A percentile compares a stretch with the other conserved stretches of the same genome.
These are phyloP conservation scores for Danielozyma ontarioensis DNA, from an alignment of 805 yeast species.

Conservation along the genomic window DNA sequence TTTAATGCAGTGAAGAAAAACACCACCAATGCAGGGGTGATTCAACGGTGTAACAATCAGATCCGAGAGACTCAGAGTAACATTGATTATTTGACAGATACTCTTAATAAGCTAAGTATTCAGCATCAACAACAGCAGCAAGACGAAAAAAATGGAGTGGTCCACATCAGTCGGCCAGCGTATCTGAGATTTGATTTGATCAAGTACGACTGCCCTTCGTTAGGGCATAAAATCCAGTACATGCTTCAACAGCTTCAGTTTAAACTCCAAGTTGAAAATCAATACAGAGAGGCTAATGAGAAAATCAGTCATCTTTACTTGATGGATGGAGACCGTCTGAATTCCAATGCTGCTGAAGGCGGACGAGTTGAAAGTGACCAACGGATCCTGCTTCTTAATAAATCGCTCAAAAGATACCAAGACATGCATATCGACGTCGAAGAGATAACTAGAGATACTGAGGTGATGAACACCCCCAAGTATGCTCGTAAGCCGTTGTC, in stretches of 20 bases:
- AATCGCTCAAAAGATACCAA: slow-evolving; percentile 80
- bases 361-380: slow-evolving; percentile 81
- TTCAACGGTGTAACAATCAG: slow-evolving; percentile 84
- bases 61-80: slow-evolving; percentile 90
- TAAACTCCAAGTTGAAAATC: slow-evolving; percentile 89
- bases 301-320: slow-evolving; percentile 82
- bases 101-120: slow-evolving; percentile 56
- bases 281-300: slow-evolving; percentile 88
- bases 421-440: slow-evolving; percentile 77
- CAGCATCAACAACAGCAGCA: slow-evolving; percentile 17
- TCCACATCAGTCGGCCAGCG: slow-evolving; percentile 26
- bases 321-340: slow-evolving; percentile 84
- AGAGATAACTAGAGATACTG: slow-evolving; percentile 62
- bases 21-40: slow-evolving; percentile 75
- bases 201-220: slow-evolving; percentile 89
- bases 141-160: not conserved
- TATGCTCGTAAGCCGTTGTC: slow-evolving; percentile 79
- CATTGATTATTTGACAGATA: slow-evolving; percentile 80
- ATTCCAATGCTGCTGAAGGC: slow-evolving; percentile 83
- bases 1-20: slow-evolving; percentile 75
- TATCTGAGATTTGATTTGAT: slow-evolving; percentile 74
- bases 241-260: slow-evolving; percentile 95
- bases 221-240: slow-evolving; percentile 90
- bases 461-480: slow-evolving; percentile 61
- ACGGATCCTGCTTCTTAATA: slow-evolving; percentile 76